Evolutionary conservation across 2,329 filamentous ascomycete species (phyloP).

Genomic region (Fusarium nisikadoi): DNA sequence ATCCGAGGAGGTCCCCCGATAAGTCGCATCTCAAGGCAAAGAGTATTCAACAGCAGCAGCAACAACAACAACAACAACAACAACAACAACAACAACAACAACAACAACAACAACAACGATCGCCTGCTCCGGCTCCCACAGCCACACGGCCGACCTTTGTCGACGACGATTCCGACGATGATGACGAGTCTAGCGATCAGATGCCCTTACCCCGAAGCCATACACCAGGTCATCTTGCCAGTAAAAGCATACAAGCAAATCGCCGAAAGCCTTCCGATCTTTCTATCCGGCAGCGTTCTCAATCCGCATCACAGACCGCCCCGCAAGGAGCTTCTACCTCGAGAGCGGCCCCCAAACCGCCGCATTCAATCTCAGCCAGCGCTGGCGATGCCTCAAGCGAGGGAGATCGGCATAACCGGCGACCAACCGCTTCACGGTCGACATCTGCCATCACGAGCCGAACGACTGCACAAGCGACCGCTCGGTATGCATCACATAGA

Average conservation of each 20-base stretch:
- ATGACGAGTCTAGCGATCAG: conserved; percentile 50
- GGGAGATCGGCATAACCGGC: conserved; percentile 45
- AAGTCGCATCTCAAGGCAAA: conserved; percentile 50
- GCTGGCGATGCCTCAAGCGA: conserved; percentile 43
- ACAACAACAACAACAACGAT: conserved; percentile 52
- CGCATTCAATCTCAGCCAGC: conserved; percentile 37
- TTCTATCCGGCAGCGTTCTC: conserved; percentile 64
- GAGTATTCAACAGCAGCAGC: conserved; percentile 54
- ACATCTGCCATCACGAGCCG: conserved; percentile 62
- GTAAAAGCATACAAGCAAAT: conserved; percentile 63
- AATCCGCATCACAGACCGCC: conserved; percentile 57
- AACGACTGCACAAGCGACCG: conserved; percentile 38
- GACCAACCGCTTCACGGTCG: conserved; percentile 60
- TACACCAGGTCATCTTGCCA: conserved; percentile 69
- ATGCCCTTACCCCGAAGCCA: conserved; percentile 64
- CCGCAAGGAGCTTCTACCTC: conserved; percentile 42
- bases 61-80: conserved; percentile 54
- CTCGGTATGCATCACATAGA: conserved; percentile 24
- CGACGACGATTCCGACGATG: conserved; percentile 50
- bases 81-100: conserved; percentile 54
- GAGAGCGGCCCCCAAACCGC: conserved; percentile 44
- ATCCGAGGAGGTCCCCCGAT: conserved; percentile 50
- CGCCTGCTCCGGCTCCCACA: conserved; percentile 36
- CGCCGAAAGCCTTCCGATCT: conserved; percentile 63
- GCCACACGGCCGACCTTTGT: conserved; percentile 48